A percentile compares a stretch with the other conserved stretches of the same genome.
These are phyloP conservation scores for Perkinsus marinus DNA, from an alignment of 169 alveolate genomes.

Conservation along the genomic window DNA sequence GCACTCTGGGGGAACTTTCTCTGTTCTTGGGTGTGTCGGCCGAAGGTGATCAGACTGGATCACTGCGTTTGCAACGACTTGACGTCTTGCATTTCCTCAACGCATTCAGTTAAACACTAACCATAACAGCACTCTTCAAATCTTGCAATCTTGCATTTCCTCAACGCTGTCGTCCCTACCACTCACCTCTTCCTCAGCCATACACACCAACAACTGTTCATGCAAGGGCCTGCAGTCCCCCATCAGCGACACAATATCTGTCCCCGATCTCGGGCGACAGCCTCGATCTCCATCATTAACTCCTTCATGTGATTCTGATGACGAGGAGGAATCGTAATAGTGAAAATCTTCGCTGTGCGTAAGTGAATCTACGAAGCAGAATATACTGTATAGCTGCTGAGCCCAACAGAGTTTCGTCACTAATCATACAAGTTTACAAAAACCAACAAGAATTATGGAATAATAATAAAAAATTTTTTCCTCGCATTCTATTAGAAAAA, in stretches of 20 bases:
- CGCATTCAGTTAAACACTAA: too few species aligned
- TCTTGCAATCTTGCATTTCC: not conserved
- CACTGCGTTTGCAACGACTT: too few species aligned
- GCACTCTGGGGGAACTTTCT: too few species aligned
- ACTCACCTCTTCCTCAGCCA: not conserved
- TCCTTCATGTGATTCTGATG: not conserved
- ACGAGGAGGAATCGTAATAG: not conserved
- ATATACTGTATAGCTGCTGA: too few species aligned
- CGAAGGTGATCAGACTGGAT: too few species aligned
- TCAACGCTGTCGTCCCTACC: too few species aligned
- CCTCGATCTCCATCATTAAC: not conserved
- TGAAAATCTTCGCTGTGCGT: not conserved
- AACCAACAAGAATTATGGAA: too few species aligned
- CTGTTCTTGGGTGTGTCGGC: too few species aligned
- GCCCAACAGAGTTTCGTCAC: not conserved
- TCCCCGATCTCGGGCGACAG: not conserved
- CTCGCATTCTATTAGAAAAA: too few species aligned
- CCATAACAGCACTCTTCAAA: too few species aligned
- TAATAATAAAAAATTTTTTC: too few species aligned
- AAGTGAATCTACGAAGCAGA: not conserved
- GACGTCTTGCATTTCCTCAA: too few species aligned
- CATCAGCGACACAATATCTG: not conserved
- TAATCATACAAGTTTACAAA: not conserved
- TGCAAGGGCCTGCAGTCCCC: not conserved
- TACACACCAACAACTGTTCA: not conserved